A percentile compares a stretch with the other conserved stretches of the same genome.
Conservation (phyloP, 768 basidiomycete genomes). For the Artomyces pyxidatus region DNA sequence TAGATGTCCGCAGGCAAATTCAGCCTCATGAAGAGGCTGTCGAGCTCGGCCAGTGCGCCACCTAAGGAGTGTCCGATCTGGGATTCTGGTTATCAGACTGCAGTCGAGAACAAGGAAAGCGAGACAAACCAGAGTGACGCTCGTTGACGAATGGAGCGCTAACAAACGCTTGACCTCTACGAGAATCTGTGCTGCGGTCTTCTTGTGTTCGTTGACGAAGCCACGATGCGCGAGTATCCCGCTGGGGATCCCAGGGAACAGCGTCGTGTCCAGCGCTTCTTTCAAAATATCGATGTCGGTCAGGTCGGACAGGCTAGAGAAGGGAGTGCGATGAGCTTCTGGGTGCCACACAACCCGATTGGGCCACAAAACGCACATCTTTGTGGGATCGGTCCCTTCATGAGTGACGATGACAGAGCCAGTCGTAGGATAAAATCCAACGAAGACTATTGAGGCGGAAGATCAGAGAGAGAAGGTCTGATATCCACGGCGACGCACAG, state of each 20-base stretch:
- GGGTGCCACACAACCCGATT: too few relatives aligned
- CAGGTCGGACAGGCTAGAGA: neutral
- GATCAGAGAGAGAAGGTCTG: neutral
- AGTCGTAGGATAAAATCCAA: constrained; percentile 11
- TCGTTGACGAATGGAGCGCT: constrained; percentile 1
- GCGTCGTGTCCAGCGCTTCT: neutral
- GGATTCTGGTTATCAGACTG: neutral
- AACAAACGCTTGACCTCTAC: constrained; percentile 10
- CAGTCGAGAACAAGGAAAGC: neutral
- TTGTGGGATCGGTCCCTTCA: constrained; percentile 10
- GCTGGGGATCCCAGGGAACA: constrained; percentile 7
- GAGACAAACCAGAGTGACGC: constrained; percentile 8
- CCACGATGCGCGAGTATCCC: constrained; percentile 3
- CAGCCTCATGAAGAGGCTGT: constrained; percentile 13
- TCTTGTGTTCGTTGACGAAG: constrained; percentile 7
- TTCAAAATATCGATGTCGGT: constrained; percentile 3
- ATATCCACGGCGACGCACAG: constrained; percentile 27
- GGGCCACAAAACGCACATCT: constrained; percentile 3
- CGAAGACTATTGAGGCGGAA: constrained; percentile 6
- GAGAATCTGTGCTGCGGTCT: constrained; percentile 12
- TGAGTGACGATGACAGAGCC: constrained; percentile 13
- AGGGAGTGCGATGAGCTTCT: neutral
- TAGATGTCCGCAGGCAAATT: constrained; percentile 9
- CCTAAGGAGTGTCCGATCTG: constrained; percentile 15
- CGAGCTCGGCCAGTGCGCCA: constrained; percentile 14